Evolutionary conservation across 768 basidiomycete genomes (phyloP), one percentile per base, ranked within the genome.

Genomic region (Coprinopsis marcescibilis): DNA sequence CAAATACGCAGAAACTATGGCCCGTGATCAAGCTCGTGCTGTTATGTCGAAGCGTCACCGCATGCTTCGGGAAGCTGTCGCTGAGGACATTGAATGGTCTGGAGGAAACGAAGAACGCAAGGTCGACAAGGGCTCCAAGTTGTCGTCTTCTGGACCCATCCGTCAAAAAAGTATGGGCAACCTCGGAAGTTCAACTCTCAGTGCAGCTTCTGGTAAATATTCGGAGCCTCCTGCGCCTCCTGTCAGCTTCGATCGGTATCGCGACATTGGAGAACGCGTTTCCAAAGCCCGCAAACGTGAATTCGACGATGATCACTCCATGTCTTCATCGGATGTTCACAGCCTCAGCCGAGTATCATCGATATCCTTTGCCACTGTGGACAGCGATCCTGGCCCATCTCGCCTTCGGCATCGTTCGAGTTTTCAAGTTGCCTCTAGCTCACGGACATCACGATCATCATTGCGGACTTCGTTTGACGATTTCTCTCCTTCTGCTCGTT

Each of bases 31-130:
- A 64, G 89, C 92, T 14, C 80, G 92, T 45, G 90, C 89, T 35
- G 92, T 95, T 65, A 86, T 94, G 82, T 78, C 83, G 58, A 95
- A 94, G 70, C 85, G 89, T 53, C 83, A 78, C 50, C 80, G 83
- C 54, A 74, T 90, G 64, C 70, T 87, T 56, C 78, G 78, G 59
- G 75, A 80, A 54, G 73, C 70, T 24, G 65, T 61, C 36, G 29
- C 42, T 54, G 67, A 71, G 46, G 78, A 85, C 50, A 59, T 85
- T 26, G 84, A 85, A 57, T 88, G 84, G 85, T 72, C 62, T 50
- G 64, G 71, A 54, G 68, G 75, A 49, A 66, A 66, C 55, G 66
- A 70, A 60, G 64, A 73, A 55, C 75, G 68, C 21, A 60, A 68
- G 43, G 57, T 61, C 38, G 68, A 73, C 60, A 59, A 65, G 49